A percentile compares a stretch with the other conserved stretches of the same genome.
phyloP scores from a whole-genome alignment of 176 grass and related monocot genomes.

The Oryza punctata region DNA sequence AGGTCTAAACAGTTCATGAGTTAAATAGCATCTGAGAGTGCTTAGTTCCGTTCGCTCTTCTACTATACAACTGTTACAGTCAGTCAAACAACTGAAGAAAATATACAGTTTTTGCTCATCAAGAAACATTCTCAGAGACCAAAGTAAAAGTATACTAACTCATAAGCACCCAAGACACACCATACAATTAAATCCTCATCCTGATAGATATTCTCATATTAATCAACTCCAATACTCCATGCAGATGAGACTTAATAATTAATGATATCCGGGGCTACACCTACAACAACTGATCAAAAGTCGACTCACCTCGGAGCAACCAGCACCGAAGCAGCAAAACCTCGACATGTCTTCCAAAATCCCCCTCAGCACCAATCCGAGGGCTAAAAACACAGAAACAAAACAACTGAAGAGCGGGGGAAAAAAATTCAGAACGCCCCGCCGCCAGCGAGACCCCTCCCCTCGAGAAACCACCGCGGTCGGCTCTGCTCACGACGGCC shows the following conservation, averaged over 20 bases:
- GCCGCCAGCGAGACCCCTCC: constrained; percentile 13
- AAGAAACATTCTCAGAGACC: neutral
- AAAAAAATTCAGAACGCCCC: neutral
- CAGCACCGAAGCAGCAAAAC: constrained; percentile 52
- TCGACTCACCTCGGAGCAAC: constrained; percentile 36
- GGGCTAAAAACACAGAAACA: neutral
- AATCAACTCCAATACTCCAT: neutral
- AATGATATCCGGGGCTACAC: neutral
- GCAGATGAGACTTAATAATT: neutral
- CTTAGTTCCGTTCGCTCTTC: neutral
- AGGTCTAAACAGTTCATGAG: neutral
- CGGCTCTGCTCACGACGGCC: constrained; percentile 8
- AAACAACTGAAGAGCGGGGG: neutral
- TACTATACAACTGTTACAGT: neutral
- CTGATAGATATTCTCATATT: neutral
- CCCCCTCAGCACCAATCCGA: neutral
- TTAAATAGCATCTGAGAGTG: neutral
- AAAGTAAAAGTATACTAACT: neutral
- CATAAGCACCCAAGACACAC: neutral
- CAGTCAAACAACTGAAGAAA: neutral
- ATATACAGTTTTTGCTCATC: neutral
- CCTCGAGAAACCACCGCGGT: constrained; percentile 15
- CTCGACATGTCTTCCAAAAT: constrained; percentile 25
- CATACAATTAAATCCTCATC: neutral
- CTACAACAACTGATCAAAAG: constrained; percentile 7